Conservation (phyloP, 768 basidiomycete genomes). For the Dictyophora rubrovolvata region DNA sequence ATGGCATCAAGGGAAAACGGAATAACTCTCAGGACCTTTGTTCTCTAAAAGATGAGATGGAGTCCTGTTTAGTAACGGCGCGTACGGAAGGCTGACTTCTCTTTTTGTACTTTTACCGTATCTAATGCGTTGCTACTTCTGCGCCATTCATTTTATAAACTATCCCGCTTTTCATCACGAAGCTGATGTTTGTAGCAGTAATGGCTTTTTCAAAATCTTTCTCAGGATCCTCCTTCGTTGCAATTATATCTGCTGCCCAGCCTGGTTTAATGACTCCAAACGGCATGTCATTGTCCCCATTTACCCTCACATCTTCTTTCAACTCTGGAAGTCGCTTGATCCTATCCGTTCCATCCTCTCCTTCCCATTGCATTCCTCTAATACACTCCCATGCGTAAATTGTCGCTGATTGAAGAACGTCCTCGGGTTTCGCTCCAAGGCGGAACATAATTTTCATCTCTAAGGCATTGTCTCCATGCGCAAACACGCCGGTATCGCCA, state of each 20-base stretch:
- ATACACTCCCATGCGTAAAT: conserved; percentile 50
- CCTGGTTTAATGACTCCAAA: conserved; percentile 46
- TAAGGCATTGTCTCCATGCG: conserved; percentile 49
- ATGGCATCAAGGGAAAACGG: conserved; percentile 25
- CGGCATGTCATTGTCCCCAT: conserved; percentile 41
- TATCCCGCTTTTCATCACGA: conserved; percentile 51
- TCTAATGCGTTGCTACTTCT: conserved; percentile 5
- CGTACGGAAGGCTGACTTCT: background rate
- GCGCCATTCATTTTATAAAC: conserved; percentile 33
- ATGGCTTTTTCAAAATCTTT: conserved; percentile 34
- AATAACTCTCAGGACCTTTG: background rate
- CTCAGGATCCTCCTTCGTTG: conserved; percentile 26
- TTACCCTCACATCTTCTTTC: conserved; percentile 17
- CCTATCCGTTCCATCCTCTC: conserved; percentile 17
- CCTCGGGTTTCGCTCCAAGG: conserved; percentile 42
- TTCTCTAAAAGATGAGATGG: background rate
- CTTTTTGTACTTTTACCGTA: background rate
- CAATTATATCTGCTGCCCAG: conserved; percentile 45
- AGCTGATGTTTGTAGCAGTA: conserved; percentile 34
- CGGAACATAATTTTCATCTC: conserved; percentile 53
- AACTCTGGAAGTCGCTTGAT: conserved; percentile 20
- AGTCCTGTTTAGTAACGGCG: background rate
- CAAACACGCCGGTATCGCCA: conserved; percentile 55
- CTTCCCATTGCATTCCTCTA: conserved; percentile 38
- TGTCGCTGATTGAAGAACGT: conserved; percentile 50